phyloP scores from a whole-genome alignment of 345 rosid species.

The Trapa bicornis region DNA sequence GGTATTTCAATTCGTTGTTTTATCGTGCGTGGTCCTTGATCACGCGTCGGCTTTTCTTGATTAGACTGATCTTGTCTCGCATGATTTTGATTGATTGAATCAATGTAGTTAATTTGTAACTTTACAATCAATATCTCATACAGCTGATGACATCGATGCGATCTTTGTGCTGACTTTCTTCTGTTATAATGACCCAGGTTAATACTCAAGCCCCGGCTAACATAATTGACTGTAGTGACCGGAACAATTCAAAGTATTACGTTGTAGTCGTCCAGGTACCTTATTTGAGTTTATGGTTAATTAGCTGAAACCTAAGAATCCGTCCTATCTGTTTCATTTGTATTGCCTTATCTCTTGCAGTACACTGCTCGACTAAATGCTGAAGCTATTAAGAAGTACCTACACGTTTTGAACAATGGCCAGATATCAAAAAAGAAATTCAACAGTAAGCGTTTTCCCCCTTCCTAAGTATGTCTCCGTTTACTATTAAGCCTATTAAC shows the following conservation, averaged over 20 bases:
- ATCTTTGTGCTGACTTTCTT: not conserved
- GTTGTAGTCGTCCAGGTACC: conserved; percentile 76
- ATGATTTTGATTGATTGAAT: not conserved
- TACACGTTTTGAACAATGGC: conserved; percentile 54
- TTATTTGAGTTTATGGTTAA: not conserved
- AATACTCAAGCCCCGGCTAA: conserved; percentile 66
- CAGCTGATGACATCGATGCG: not conserved
- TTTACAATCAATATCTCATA: not conserved
- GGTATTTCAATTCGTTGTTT: not conserved
- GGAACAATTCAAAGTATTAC: conserved; percentile 70
- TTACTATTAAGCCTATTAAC: not conserved
- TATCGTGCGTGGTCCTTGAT: not conserved
- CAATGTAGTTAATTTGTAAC: not conserved
- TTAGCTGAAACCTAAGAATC: not conserved
- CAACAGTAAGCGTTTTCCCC: conserved; percentile 45
- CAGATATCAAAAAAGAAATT: conserved; percentile 74
- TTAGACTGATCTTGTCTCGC: not conserved
- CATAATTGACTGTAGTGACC: conserved; percentile 59
- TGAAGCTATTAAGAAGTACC: conserved; percentile 57
- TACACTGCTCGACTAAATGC: conserved; percentile 77
- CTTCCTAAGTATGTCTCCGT: not conserved
- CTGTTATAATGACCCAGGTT: conserved; percentile 24
- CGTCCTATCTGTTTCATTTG: conserved; percentile 3
- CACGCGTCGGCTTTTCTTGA: not conserved
- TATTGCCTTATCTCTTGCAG: conserved; percentile 20